phyloP scores from a whole-genome alignment of 768 basidiomycete species.

The Hericium alpestre region DNA sequence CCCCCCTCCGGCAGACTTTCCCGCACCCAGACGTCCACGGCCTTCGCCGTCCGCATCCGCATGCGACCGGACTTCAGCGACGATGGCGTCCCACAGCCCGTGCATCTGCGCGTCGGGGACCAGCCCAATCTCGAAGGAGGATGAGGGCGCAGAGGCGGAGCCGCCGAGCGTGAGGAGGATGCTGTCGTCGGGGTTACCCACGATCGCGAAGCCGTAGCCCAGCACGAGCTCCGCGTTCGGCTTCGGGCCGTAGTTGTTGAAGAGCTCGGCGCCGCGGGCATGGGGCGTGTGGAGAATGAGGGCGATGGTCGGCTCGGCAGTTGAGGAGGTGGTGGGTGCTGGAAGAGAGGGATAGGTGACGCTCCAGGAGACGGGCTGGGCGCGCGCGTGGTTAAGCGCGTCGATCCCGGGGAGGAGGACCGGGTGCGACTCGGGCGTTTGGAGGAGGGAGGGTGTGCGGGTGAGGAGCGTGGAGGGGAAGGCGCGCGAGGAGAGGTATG shows the following conservation, averaged over 20 bases:
- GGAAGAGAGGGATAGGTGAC: constrained; percentile 24
- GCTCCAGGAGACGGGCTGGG: constrained; percentile 75
- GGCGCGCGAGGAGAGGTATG: constrained; percentile 77
- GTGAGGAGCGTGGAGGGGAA: constrained; percentile 81
- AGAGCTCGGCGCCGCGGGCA: constrained; percentile 43
- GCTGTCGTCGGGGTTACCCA: constrained; percentile 76
- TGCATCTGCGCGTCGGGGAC: constrained; percentile 37
- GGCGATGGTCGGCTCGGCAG: constrained; percentile 34
- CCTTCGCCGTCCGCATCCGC: constrained; percentile 10
- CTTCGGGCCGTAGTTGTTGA: constrained; percentile 91
- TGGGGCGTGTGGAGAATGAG: constrained; percentile 45
- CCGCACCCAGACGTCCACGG: constrained; percentile 6
- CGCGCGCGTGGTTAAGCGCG: constrained; percentile 75
- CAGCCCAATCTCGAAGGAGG: constrained; percentile 57
- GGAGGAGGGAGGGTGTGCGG: constrained; percentile 38
- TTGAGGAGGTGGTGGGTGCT: background rate
- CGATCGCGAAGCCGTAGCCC: constrained; percentile 82
- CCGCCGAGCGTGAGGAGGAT: constrained; percentile 72
- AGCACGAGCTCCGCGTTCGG: constrained; percentile 84
- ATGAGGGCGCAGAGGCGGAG: constrained; percentile 13
- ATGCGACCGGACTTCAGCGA: constrained; percentile 18
- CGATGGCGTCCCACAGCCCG: constrained; percentile 50
- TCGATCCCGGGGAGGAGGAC: constrained; percentile 84
- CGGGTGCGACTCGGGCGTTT: constrained; percentile 48
- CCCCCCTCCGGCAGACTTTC: constrained; percentile 11